Percentiles rank a stretch among this genome's conserved stretches.
phyloP scores from a whole-genome alignment of 768 basidiomycete genomes.

The Stropharia rugosoannulata region DNA sequence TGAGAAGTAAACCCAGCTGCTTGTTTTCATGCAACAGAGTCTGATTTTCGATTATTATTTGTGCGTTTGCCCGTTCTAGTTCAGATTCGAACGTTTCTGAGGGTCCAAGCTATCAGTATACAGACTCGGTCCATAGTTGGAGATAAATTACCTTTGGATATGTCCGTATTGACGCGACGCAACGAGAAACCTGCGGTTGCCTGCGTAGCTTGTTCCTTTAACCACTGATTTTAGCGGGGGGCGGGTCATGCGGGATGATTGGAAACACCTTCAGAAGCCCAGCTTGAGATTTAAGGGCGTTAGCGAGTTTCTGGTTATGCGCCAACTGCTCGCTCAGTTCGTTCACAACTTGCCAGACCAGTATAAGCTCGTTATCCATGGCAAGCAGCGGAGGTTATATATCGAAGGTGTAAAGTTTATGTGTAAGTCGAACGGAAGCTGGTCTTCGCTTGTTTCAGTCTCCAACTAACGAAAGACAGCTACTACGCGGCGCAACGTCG shows the following conservation, averaged over 20 bases:
- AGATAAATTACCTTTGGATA: conserved; percentile 64
- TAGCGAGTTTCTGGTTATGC: conserved; percentile 77
- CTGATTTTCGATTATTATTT: conserved; percentile 93
- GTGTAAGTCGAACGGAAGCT: not conserved
- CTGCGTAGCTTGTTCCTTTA: conserved; percentile 73
- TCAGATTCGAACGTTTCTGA: conserved; percentile 91
- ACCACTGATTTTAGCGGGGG: not conserved
- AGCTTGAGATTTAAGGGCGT: conserved; percentile 66
- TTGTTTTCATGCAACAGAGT: conserved; percentile 92
- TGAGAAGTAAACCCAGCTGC: conserved; percentile 82
- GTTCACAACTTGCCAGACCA: conserved; percentile 76
- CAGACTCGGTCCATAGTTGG: not conserved
- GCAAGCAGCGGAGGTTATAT: not conserved
- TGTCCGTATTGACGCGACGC: conserved; percentile 83
- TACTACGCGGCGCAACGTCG: not conserved
- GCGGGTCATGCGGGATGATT: not conserved
- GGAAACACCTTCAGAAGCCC: conserved; percentile 67
- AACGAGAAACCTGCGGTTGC: conserved; percentile 74
- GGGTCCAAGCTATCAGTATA: not conserved
- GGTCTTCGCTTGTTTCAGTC: conserved; percentile 3
- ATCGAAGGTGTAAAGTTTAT: not conserved
- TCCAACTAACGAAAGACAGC: not conserved
- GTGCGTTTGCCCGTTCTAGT: conserved; percentile 86
- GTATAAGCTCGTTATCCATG: conserved; percentile 71
- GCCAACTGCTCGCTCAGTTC: conserved; percentile 84